A percentile compares a stretch with the other conserved stretches of the same genome.
phyloP scores from a whole-genome alignment of 2,329 filamentous ascomycete species.

The Aspergillus niger region DNA sequence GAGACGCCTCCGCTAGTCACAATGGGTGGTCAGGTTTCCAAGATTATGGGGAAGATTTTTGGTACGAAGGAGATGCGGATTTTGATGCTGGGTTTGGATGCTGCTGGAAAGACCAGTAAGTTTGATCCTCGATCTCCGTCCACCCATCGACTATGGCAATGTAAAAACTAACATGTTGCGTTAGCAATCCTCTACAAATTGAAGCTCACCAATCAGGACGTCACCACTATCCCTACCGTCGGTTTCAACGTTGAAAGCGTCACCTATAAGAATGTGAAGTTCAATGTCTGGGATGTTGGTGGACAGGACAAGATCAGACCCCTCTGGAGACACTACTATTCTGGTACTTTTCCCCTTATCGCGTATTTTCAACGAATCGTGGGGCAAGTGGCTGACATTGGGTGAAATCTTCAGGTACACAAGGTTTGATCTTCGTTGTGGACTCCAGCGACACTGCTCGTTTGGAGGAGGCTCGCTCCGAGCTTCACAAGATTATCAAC shows the following conservation, averaged over 20 bases:
- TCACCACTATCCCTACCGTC: slow-evolving; percentile 97
- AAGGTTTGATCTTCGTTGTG: slow-evolving; percentile 97
- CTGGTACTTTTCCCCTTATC: slow-evolving; percentile 52
- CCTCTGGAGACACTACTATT: slow-evolving; percentile 97
- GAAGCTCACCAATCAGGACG: slow-evolving; percentile 89
- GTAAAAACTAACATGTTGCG: slow-evolving; percentile 3
- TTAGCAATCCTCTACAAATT: slow-evolving; percentile 93
- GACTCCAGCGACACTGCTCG: slow-evolving; percentile 90
- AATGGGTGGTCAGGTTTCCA: slow-evolving; percentile 93
- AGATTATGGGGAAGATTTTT: slow-evolving; percentile 98
- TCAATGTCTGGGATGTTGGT: slow-evolving; percentile 98
- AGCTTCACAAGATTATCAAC: slow-evolving; percentile 95
- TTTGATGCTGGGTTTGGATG: slow-evolving; percentile 96
- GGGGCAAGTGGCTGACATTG: slow-evolving; percentile 6
- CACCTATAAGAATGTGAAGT: slow-evolving; percentile 99
- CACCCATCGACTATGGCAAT: neutral
- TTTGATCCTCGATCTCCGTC: neutral
- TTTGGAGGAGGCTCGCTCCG: slow-evolving; percentile 89
- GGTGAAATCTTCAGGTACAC: slow-evolving; percentile 65
- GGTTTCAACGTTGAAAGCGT: slow-evolving; percentile 99
- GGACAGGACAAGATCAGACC: slow-evolving; percentile 98
- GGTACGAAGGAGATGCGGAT: slow-evolving; percentile 99
- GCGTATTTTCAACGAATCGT: neutral
- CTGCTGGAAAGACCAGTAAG: slow-evolving; percentile 90
- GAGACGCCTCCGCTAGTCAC: slow-evolving; percentile 38